Percentiles rank a stretch among this genome's conserved stretches.
Conservation (phyloP, 129 eudicot genomes). For the Heracleum sosnowskyi region DNA sequence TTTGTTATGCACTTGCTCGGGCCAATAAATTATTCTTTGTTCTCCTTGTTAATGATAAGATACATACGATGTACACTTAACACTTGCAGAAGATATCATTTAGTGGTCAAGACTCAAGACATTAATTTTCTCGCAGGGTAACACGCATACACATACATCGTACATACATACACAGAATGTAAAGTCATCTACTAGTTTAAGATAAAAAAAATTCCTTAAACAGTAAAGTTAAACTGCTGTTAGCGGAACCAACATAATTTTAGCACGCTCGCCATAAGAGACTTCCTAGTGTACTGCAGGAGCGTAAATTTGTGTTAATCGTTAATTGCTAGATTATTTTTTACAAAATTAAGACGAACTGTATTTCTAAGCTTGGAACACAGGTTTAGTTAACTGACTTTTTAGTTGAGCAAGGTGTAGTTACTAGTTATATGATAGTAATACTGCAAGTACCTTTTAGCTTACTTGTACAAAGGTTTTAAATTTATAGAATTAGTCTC, state of each 20-base stretch:
- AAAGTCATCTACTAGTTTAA: no score
- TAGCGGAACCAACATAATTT: not conserved
- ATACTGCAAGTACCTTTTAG: no score
- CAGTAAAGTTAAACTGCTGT: not conserved
- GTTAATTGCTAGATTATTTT: not conserved
- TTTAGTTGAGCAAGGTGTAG: no score
- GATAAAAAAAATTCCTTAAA: not conserved
- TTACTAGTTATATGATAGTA: no score
- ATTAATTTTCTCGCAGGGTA: not conserved
- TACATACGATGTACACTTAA: not conserved
- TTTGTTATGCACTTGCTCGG: not conserved
- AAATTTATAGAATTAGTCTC: no score
- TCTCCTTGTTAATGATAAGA: not conserved
- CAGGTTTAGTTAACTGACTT: no score
- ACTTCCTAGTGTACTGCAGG: not conserved
- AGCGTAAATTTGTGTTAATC: not conserved
- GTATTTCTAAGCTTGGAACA: no score
- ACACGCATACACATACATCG: not conserved
- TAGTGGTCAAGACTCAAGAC: not conserved
- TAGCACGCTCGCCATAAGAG: not conserved
- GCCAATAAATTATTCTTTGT: not conserved
- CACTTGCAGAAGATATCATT: not conserved
- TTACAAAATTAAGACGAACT: no score
- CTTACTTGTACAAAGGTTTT: no score
- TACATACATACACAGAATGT: no score